Percentiles rank a stretch among this genome's conserved stretches.
phyloP scores from a whole-genome alignment of 1,284 basidiomycete species.

The Polyporus tsugae region DNA sequence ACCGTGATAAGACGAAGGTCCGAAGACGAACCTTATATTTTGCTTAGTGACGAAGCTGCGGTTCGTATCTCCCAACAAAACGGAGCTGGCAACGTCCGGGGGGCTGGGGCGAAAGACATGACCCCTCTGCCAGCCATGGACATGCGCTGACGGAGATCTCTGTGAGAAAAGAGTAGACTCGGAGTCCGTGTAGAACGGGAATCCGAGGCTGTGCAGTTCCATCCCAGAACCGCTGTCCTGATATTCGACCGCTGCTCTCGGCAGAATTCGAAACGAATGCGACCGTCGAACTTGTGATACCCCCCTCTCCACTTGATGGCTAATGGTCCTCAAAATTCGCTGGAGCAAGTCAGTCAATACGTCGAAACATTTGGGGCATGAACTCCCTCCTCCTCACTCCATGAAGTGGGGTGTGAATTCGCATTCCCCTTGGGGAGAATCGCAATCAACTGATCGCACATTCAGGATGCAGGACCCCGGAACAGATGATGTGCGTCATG shows the following conservation, averaged over 20 bases:
- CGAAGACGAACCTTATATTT: neutral
- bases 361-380: neutral
- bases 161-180: neutral
- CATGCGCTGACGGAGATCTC: neutral
- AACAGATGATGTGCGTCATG: neutral
- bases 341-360: neutral
- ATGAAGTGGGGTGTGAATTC: neutral
- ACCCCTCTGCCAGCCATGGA: neutral
- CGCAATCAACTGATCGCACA: constrained; percentile 2
- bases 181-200: neutral
- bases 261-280: neutral
- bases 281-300: neutral
- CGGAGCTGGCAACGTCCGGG: neutral
- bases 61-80: neutral
- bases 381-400: neutral
- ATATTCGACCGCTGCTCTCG: neutral
- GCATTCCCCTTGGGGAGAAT: neutral
- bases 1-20: constrained; percentile 6
- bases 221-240: neutral
- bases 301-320: neutral
- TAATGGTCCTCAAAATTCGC: neutral
- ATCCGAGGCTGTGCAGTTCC: constrained; percentile 1
- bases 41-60: neutral
- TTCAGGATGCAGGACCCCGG: neutral
- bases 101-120: neutral